Conservation (phyloP, 2,329 filamentous ascomycete genomes). For the Stachybotrys chartarum region DNA sequence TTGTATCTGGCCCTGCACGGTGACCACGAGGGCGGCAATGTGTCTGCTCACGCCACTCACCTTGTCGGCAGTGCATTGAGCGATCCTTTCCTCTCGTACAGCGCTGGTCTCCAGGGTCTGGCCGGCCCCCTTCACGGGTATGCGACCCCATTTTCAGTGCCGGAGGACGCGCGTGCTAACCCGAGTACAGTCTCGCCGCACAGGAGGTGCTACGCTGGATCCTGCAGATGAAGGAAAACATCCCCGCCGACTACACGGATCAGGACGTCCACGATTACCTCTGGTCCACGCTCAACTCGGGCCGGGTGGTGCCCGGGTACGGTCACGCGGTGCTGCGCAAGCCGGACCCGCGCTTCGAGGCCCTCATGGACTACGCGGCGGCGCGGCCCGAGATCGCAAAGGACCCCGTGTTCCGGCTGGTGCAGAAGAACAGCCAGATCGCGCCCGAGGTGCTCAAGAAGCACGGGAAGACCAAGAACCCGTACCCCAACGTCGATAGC, state of each 20-base stretch:
- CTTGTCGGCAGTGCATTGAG: conserved; percentile 90
- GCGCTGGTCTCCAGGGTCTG: conserved; percentile 88
- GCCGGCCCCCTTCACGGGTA: conserved; percentile 68
- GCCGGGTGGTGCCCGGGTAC: conserved; percentile 90
- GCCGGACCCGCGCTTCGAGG: conserved; percentile 93
- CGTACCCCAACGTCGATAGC: conserved; percentile 94
- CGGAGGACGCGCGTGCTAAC: not conserved
- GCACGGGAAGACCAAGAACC: conserved; percentile 98
- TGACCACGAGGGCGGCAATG: conserved; percentile 97
- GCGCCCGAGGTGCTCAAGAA: conserved; percentile 85
- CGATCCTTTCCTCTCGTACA: conserved; percentile 94
- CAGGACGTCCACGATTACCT: conserved; percentile 83
- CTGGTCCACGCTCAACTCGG: conserved; percentile 88
- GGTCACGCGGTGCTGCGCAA: conserved; percentile 94
- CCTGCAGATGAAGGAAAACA: conserved; percentile 85
- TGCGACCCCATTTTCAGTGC: conserved; percentile 9
- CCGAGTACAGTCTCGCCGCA: conserved; percentile 61
- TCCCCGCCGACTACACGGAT: conserved; percentile 71
- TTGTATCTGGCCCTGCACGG: conserved; percentile 95
- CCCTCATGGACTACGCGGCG: conserved; percentile 90
- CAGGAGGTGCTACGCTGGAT: conserved; percentile 98
- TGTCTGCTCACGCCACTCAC: conserved; percentile 92
- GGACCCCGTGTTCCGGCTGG: conserved; percentile 88
- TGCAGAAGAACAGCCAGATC: conserved; percentile 87
- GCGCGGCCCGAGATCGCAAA: conserved; percentile 76